Conservation (phyloP, 805 yeast species). For the Huiozyma naganishii region DNA sequence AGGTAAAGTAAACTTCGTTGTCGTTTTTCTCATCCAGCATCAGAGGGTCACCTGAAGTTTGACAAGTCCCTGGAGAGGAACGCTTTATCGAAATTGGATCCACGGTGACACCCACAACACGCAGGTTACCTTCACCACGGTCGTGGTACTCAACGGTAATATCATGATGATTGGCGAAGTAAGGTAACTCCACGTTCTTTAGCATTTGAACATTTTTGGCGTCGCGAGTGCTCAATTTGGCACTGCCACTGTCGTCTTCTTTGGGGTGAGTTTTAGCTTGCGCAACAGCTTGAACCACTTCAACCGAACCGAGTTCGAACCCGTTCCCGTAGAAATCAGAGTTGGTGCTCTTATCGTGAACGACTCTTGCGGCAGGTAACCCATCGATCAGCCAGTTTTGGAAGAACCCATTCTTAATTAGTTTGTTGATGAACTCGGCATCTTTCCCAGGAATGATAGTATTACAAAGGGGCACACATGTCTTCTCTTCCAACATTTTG, state of each 20-base stretch:
- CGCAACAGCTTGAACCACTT: conserved; percentile 27
- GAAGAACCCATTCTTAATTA: conserved; percentile 71
- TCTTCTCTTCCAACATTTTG: conserved; percentile 60
- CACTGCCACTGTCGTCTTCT: conserved; percentile 3
- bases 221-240: conserved; percentile 10
- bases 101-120: conserved; percentile 87
- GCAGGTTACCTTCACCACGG: conserved; percentile 51
- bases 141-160: conserved; percentile 74
- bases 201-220: conserved; percentile 10
- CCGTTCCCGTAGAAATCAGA: conserved; percentile 67
- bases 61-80: conserved; percentile 29
- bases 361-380: conserved; percentile 72
- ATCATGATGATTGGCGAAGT: conserved; percentile 72
- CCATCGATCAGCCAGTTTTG: conserved; percentile 95
- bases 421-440: conserved; percentile 62
- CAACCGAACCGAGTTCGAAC: conserved; percentile 66
- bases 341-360: conserved; percentile 47
- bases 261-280: not conserved
- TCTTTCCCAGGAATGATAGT: conserved; percentile 50
- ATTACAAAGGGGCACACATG: conserved; percentile 61
- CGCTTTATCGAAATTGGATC: conserved; percentile 51
- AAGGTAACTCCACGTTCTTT: conserved; percentile 33
- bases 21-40: conserved; percentile 39
- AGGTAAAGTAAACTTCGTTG: conserved; percentile 65
- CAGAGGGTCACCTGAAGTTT: conserved; percentile 32